A percentile compares a stretch with the other conserved stretches of the same genome.
These are phyloP conservation scores for Lantana camara DNA, from an alignment of 257 asterid genomes.

Conservation along the genomic window DNA sequence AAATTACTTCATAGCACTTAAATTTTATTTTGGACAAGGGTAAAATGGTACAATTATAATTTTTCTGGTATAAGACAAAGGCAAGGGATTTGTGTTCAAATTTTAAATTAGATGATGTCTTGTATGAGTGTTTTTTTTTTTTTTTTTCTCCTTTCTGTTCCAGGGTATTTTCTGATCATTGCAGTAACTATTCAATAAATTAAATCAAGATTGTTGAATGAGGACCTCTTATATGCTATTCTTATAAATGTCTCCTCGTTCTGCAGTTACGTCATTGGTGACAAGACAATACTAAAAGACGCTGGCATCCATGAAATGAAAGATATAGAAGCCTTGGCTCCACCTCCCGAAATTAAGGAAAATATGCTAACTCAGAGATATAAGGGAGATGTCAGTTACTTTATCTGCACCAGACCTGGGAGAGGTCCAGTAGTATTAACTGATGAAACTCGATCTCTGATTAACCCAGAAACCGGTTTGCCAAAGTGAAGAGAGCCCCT, in stretches of 20 bases:
- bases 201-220: slow-evolving; percentile 8
- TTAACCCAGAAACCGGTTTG: slow-evolving; percentile 69
- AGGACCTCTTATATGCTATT: slow-evolving; percentile 35
- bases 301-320: slow-evolving; percentile 73
- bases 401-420: slow-evolving; percentile 65
- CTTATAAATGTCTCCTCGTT: slow-evolving; percentile 24
- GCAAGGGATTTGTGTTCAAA: too few species aligned
- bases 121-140: neutral
- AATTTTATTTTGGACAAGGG: too few species aligned
- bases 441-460: slow-evolving; percentile 71
- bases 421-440: slow-evolving; percentile 80
- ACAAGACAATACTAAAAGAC: slow-evolving; percentile 78
- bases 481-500: slow-evolving; percentile 55
- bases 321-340: slow-evolving; percentile 67
- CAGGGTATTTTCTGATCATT: too few species aligned
- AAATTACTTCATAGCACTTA: too few species aligned
- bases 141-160: neutral
- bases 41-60: too few species aligned
- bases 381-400: slow-evolving; percentile 88
- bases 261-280: slow-evolving; percentile 88
- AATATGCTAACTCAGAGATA: slow-evolving; percentile 48
- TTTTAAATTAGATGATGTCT: slow-evolving; percentile 16
- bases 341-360: slow-evolving; percentile 83
- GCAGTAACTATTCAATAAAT: too few species aligned
- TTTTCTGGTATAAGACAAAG: too few species aligned